phyloP scores from a whole-genome alignment of 2,329 filamentous ascomycete genomes.

The Domatiomyces globalis region DNA sequence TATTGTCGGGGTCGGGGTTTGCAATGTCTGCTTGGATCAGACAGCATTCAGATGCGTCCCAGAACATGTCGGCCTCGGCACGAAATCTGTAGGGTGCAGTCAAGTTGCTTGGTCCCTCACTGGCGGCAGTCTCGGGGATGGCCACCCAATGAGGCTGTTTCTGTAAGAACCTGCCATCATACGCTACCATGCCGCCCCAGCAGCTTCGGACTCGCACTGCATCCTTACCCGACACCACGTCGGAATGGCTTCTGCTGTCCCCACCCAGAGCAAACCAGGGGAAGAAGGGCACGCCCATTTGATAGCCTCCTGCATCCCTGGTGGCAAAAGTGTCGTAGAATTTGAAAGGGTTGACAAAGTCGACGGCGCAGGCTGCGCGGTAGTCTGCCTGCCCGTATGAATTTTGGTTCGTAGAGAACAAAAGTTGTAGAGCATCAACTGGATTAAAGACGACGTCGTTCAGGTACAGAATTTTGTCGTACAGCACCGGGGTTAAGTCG shows the following conservation, averaged over 20 bases:
- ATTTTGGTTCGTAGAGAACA: conserved; percentile 47
- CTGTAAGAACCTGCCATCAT: conserved; percentile 35
- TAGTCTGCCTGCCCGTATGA: conserved; percentile 42
- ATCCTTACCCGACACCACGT: conserved; percentile 44
- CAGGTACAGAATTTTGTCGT: conserved; percentile 44
- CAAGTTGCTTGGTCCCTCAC: conserved; percentile 15
- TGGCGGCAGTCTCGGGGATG: conserved; percentile 8
- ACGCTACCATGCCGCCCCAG: conserved; percentile 60
- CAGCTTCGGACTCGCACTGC: conserved; percentile 57
- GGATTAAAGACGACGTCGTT: conserved; percentile 56
- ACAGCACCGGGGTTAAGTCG: conserved; percentile 31
- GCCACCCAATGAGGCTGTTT: conserved; percentile 3
- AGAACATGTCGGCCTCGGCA: conserved; percentile 44
- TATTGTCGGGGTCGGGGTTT: conserved; percentile 28
- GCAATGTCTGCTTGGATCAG: conserved; percentile 40
- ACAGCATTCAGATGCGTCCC: conserved; percentile 52
- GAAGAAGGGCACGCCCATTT: conserved; percentile 55
- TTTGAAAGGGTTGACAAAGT: conserved; percentile 59
- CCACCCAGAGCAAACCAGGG: conserved; percentile 51
- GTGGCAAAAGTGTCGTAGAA: conserved; percentile 68
- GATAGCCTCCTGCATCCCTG: conserved; percentile 54
- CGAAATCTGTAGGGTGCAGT: conserved; percentile 37
- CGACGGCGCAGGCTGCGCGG: conserved; percentile 58
- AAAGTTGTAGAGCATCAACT: conserved; percentile 43
- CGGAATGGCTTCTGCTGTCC: conserved; percentile 41